These are phyloP conservation scores for Litsea cubeba DNA, from an alignment of 164 flowering plant species.

Conservation along the genomic window DNA sequence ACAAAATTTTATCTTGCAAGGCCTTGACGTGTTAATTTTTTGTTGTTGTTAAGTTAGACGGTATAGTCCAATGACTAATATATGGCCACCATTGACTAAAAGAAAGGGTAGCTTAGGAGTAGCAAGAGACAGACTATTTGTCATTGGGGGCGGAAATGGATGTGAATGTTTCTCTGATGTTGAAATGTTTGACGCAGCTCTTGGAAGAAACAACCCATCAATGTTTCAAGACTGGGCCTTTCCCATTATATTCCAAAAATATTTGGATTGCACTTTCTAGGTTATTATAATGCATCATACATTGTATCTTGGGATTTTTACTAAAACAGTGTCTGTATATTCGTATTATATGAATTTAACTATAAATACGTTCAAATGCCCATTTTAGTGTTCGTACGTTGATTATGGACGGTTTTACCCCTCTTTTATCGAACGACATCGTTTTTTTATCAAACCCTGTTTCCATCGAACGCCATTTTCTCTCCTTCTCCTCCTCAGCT, in stretches of 20 bases:
- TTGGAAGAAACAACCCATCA: slow-evolving; percentile 53
- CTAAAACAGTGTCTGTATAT: too few relatives aligned
- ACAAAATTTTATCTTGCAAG: background rate
- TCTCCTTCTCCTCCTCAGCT: too few relatives aligned
- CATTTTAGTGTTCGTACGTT: too few relatives aligned
- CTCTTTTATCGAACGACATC: too few relatives aligned
- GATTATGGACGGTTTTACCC: too few relatives aligned
- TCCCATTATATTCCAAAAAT: too few relatives aligned
- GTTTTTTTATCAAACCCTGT: too few relatives aligned
- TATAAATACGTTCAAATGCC: too few relatives aligned
- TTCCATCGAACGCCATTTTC: too few relatives aligned
- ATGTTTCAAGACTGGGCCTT: slow-evolving; percentile 68
- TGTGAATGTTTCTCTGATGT: slow-evolving; percentile 55
- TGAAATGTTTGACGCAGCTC: slow-evolving; percentile 72
- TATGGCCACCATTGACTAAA: slow-evolving; percentile 63
- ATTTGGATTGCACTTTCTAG: background rate
- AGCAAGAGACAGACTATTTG: slow-evolving; percentile 60
- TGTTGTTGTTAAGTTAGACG: slow-evolving; percentile 53
- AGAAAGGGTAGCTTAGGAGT: slow-evolving; percentile 70
- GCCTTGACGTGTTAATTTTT: background rate
- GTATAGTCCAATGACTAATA: slow-evolving; percentile 35
- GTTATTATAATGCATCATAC: background rate
- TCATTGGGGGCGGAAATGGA: slow-evolving; percentile 90
- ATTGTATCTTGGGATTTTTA: too few relatives aligned
- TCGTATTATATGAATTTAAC: too few relatives aligned